These are phyloP conservation scores for Stemphylium beticola DNA, from an alignment of 2,329 filamentous ascomycete genomes.

Conservation along the genomic window DNA sequence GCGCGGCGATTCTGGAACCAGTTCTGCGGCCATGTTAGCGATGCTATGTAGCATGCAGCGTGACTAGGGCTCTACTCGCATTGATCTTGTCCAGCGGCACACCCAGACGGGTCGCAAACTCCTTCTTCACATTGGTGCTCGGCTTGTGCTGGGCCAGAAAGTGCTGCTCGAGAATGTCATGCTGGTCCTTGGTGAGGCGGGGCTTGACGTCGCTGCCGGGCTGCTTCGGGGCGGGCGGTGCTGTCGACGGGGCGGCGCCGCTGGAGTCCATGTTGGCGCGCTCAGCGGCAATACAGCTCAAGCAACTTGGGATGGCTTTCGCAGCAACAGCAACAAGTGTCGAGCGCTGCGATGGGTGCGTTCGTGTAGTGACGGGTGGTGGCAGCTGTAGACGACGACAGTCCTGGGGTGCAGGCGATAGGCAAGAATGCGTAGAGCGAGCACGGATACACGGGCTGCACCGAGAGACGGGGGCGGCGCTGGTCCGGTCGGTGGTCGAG, in stretches of 20 bases:
- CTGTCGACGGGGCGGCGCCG: slow-evolving; percentile 26
- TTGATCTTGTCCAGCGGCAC: slow-evolving; percentile 62
- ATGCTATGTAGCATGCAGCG: background rate
- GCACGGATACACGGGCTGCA: slow-evolving; percentile 24
- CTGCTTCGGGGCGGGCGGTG: slow-evolving; percentile 29
- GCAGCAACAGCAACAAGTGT: background rate
- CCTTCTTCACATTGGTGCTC: slow-evolving; percentile 58
- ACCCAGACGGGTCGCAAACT: slow-evolving; percentile 55
- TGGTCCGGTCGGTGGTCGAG: background rate
- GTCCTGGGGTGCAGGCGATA: slow-evolving; percentile 7
- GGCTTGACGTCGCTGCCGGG: slow-evolving; percentile 56
- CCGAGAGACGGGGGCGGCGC: slow-evolving; percentile 10
- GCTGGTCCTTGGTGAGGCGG: slow-evolving; percentile 60
- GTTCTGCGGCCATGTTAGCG: slow-evolving; percentile 52
- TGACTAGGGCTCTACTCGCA: slow-evolving; percentile 45
- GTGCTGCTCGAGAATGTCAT: slow-evolving; percentile 58
- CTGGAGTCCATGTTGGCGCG: slow-evolving; percentile 40
- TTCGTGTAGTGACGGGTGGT: slow-evolving; percentile 10
- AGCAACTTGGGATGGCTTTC: slow-evolving; percentile 16
- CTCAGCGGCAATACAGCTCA: slow-evolving; percentile 22
- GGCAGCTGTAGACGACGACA: background rate
- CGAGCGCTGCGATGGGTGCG: background rate
- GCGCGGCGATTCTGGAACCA: slow-evolving; percentile 62
- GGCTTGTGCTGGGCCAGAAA: slow-evolving; percentile 58
- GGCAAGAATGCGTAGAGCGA: slow-evolving; percentile 18